Conservation (phyloP, 164 flowering plant genomes). For the Akebia trifoliata region DNA sequence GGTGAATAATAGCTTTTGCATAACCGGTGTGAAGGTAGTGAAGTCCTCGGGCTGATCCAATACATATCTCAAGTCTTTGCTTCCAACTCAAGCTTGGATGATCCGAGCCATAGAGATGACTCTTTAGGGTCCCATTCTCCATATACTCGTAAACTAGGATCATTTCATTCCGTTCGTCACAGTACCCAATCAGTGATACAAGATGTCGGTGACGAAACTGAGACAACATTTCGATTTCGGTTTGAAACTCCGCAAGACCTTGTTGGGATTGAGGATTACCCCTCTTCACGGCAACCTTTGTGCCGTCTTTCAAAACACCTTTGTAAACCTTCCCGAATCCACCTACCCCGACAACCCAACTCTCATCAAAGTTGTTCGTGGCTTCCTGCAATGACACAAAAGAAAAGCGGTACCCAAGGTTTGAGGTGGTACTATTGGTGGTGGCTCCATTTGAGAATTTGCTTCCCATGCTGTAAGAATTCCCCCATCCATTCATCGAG, state of each 20-base stretch:
- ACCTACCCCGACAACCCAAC: constrained; percentile 72
- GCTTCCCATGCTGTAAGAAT: constrained; percentile 54
- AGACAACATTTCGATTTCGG: constrained; percentile 90
- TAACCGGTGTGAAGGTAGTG: constrained; percentile 86
- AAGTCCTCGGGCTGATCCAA: constrained; percentile 86
- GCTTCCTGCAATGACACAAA: constrained; percentile 63
- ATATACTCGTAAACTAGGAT: constrained; percentile 76
- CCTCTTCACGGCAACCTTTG: constrained; percentile 77
- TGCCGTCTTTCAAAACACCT: constrained; percentile 53
- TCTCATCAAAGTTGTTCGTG: constrained; percentile 74
- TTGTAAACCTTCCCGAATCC: constrained; percentile 88
- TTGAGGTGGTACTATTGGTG: constrained; percentile 33
- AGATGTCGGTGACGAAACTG: constrained; percentile 79
- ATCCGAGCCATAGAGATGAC: constrained; percentile 67
- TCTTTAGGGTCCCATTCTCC: constrained; percentile 78
- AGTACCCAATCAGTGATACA: constrained; percentile 78
- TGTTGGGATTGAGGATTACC: constrained; percentile 74
- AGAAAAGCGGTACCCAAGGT: constrained; percentile 48
- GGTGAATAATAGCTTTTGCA: constrained; percentile 66
- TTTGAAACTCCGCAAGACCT: constrained; percentile 70
- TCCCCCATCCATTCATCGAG: constrained; percentile 40
- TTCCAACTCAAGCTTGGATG: constrained; percentile 62
- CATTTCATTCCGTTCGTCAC: constrained; percentile 82
- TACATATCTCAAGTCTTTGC: constrained; percentile 72
- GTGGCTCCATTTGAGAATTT: constrained; percentile 62